Evolutionary conservation across 208 protist species (phyloP).

Genomic region (Leptomonas pyrrhocoris): DNA sequence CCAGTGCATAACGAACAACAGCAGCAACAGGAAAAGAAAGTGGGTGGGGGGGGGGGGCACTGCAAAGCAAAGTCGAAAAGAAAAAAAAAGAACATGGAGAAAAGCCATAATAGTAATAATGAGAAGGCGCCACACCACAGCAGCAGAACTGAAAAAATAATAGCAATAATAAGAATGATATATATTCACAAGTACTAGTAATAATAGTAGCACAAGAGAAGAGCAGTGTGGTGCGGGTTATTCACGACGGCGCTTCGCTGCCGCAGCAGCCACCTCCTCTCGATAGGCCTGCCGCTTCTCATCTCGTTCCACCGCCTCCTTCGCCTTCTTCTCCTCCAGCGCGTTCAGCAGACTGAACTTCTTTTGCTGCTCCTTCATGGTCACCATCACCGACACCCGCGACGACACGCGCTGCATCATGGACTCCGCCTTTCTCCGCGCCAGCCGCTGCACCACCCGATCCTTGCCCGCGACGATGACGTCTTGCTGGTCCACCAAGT

Average conservation of each 20-base stretch:
- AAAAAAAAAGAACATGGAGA: neutral
- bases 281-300: conserved; percentile 31
- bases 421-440: conserved; percentile 47
- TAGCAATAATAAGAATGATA: neutral
- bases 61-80: too few relatives aligned
- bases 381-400: neutral
- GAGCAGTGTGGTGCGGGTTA: too few relatives aligned
- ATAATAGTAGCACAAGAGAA: too few relatives aligned
- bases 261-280: conserved; percentile 18
- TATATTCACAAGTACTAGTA: too few relatives aligned
- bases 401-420: conserved; percentile 55
- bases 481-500: conserved; percentile 62
- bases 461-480: conserved; percentile 48
- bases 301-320: conserved; percentile 33
- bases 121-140: too few relatives aligned
- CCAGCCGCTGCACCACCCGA: conserved; percentile 47
- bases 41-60: too few relatives aligned
- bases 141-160: neutral
- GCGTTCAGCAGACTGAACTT: conserved; percentile 46
- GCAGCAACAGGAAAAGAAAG: too few relatives aligned
- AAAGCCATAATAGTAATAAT: neutral
- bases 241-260: conserved; percentile 11
- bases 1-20: too few relatives aligned
- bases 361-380: conserved; percentile 29
- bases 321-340: conserved; percentile 32